Conservation (phyloP, 1,284 basidiomycete genomes). For the Pascua sp. region DNA sequence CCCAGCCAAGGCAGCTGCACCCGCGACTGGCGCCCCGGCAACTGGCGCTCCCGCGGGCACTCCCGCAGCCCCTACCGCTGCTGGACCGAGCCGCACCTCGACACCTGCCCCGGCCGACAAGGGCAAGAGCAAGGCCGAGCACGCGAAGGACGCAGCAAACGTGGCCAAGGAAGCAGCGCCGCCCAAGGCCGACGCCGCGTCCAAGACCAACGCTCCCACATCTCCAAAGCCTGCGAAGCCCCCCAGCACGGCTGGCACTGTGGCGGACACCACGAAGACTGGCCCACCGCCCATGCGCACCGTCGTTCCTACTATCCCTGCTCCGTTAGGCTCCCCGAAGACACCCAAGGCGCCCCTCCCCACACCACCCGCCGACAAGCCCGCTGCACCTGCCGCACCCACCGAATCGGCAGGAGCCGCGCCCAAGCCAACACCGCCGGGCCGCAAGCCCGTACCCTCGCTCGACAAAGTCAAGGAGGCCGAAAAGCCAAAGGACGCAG, state of each 20-base stretch:
- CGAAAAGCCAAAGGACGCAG: neutral
- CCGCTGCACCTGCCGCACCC: neutral
- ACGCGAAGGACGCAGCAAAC: neutral
- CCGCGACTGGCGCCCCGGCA: neutral
- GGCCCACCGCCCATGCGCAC: no score
- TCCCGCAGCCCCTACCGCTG: neutral
- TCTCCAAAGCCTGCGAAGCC: no score
- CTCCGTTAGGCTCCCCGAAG: no score
- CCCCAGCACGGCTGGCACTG: no score
- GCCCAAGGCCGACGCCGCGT: neutral
- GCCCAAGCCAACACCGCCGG: no score
- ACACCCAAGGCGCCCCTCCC: no score
- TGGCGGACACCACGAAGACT: no score
- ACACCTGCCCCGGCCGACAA: neutral
- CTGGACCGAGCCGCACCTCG: neutral
- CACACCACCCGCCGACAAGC: neutral
- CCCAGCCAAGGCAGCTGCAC: neutral
- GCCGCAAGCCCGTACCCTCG: no score
- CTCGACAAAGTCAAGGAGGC: neutral
- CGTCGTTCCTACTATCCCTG: no score
- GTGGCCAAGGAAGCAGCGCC: neutral
- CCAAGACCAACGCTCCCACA: neutral
- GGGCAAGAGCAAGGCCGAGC: neutral
- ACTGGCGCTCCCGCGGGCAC: neutral
- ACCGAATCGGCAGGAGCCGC: no score